Percentiles rank a stretch among this genome's conserved stretches.
phyloP scores from a whole-genome alignment of 2,329 filamentous ascomycete genomes.

The Ophiostoma pallidulum region DNA sequence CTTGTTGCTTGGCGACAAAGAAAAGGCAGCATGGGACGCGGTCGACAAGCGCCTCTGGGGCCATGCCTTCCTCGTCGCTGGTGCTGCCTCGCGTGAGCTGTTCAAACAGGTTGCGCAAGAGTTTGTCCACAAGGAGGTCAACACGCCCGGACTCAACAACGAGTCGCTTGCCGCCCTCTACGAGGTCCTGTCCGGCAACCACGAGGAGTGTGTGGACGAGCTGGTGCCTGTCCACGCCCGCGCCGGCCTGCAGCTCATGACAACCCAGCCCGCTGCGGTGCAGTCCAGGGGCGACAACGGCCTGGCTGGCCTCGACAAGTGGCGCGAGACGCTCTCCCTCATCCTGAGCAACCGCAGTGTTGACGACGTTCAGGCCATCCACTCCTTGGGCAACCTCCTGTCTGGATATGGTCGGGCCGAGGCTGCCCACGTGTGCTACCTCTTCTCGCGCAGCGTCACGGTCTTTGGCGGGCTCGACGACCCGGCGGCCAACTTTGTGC shows the following conservation, averaged over 20 bases:
- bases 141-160: conserved; percentile 66
- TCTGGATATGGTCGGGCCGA: conserved; percentile 79
- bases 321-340: conserved; percentile 81
- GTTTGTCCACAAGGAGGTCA: conserved; percentile 91
- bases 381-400: conserved; percentile 72
- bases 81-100: conserved; percentile 65
- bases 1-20: conserved; percentile 71
- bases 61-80: conserved; percentile 84
- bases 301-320: conserved; percentile 80
- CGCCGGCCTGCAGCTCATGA: conserved; percentile 84
- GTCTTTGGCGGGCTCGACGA: conserved; percentile 81
- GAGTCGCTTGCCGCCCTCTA: conserved; percentile 88
- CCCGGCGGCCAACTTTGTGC: conserved; percentile 63
- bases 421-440: conserved; percentile 86
- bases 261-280: conserved; percentile 57
- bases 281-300: conserved; percentile 65
- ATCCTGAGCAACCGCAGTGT: conserved; percentile 80
- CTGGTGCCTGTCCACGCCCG: conserved; percentile 87
- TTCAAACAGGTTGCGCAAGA: conserved; percentile 94
- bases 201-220: conserved; percentile 90
- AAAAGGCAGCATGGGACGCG: conserved; percentile 87
- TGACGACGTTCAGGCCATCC: conserved; percentile 67
- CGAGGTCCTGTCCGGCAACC: conserved; percentile 86
- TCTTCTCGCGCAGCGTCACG: conserved; percentile 66
- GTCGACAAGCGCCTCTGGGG: conserved; percentile 93